phyloP scores from a whole-genome alignment of 352 stramenopile species.

The Phytopythium oedochilum region DNA sequence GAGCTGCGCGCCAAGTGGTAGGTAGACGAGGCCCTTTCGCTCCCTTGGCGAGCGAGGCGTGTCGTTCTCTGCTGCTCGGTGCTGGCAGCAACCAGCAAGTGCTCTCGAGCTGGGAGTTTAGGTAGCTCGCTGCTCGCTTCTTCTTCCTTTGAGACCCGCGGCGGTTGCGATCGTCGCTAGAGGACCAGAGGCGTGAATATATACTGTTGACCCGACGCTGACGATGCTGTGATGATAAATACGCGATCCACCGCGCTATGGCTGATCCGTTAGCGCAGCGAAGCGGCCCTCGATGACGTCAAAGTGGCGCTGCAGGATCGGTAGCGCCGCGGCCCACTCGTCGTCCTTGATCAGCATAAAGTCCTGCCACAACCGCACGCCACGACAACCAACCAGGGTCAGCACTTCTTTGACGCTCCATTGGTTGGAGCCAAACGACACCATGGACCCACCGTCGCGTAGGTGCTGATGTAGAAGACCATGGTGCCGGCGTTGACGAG shows the following conservation, averaged over 20 bases:
- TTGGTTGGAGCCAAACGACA: too few relatives aligned
- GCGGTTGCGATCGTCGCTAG: background rate
- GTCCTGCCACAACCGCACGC: constrained; percentile 17
- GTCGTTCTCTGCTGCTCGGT: background rate
- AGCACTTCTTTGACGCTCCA: too few relatives aligned
- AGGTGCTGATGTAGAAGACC: constrained; percentile 70
- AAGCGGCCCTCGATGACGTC: constrained; percentile 36
- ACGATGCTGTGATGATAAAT: constrained; percentile 1
- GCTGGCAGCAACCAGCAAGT: background rate
- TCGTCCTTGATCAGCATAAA: constrained; percentile 75
- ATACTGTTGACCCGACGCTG: background rate
- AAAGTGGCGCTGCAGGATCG: constrained; percentile 42
- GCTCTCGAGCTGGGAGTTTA: background rate
- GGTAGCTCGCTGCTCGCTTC: background rate
- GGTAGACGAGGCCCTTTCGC: background rate
- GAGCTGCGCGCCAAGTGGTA: constrained; percentile 78
- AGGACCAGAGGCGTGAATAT: background rate
- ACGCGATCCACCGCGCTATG: too few relatives aligned
- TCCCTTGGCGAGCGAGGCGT: background rate
- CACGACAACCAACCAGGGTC: background rate
- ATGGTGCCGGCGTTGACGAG: constrained; percentile 50
- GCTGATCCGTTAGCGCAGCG: constrained; percentile 18
- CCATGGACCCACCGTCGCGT: constrained; percentile 40
- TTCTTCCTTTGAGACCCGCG: background rate
- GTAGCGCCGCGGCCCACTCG: constrained; percentile 49